Conservation (phyloP, 164 flowering plant species). For the Chimonanthus salicifolius region DNA sequence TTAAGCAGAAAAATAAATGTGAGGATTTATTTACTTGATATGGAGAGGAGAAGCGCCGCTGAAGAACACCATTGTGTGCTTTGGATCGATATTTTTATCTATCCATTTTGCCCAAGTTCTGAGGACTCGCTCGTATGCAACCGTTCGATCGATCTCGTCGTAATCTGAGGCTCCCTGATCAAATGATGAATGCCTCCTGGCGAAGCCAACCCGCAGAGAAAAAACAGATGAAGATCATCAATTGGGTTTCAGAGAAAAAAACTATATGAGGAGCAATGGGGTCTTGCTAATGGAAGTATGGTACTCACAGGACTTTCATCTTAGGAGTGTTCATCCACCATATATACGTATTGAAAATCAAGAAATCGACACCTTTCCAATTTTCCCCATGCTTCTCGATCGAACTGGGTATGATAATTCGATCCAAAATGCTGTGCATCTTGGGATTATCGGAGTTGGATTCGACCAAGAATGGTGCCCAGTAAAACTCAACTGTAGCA, state of each 20-base stretch:
- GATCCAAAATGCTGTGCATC: conserved; percentile 52
- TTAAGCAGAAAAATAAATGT: too few relatives aligned
- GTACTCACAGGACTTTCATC: conserved; percentile 66
- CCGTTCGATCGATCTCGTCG: conserved; percentile 61
- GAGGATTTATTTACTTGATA: conserved; percentile 5
- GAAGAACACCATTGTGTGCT: conserved; percentile 73
- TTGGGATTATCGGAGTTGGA: conserved; percentile 66
- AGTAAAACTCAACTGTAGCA: conserved; percentile 89
- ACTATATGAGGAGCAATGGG: not conserved
- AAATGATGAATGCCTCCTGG: conserved; percentile 80
- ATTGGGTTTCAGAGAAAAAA: not conserved
- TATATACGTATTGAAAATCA: conserved; percentile 83
- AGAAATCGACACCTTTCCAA: conserved; percentile 71
- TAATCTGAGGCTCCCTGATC: conserved; percentile 69
- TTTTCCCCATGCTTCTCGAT: conserved; percentile 57
- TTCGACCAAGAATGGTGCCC: conserved; percentile 96
- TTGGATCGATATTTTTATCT: conserved; percentile 67
- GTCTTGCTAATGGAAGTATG: not conserved
- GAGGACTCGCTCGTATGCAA: conserved; percentile 60
- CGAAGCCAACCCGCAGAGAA: not conserved
- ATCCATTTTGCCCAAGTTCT: conserved; percentile 98
- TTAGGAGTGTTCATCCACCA: conserved; percentile 92
- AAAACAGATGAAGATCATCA: not conserved
- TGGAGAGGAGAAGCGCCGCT: conserved; percentile 76
- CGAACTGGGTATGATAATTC: conserved; percentile 73